A percentile compares a stretch with the other conserved stretches of the same genome.
phyloP scores from a whole-genome alignment of 208 protist genomes.

The Trypanosoma avium region DNA sequence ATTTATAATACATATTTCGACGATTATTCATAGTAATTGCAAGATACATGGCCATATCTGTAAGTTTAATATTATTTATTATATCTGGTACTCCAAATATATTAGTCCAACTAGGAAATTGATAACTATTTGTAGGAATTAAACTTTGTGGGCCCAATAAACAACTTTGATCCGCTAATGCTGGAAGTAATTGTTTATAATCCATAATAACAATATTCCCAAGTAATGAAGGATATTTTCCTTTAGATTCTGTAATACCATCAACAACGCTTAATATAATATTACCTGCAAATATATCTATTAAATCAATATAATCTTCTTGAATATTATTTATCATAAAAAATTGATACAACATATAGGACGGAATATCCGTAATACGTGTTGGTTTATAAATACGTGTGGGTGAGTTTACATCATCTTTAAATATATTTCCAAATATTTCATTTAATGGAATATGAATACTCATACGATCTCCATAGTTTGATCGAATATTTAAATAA shows the following conservation, averaged over 20 bases:
- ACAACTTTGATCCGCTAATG: conserved; percentile 39
- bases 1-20: conserved; percentile 72
- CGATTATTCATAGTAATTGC: conserved; percentile 67
- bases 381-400: conserved; percentile 25
- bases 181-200: conserved; percentile 34
- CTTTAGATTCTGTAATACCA: conserved; percentile 50
- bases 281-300: conserved; percentile 24
- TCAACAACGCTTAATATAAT: conserved; percentile 65
- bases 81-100: conserved; percentile 28
- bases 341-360: conserved; percentile 32
- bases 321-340: conserved; percentile 53
- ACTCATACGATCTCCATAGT: conserved; percentile 63
- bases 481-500: conserved; percentile 51
- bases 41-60: conserved; percentile 67
- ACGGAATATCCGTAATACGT: conserved; percentile 21
- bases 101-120: conserved; percentile 31
- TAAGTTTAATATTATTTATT: conserved; percentile 33
- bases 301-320: conserved; percentile 32
- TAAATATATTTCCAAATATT: neutral
- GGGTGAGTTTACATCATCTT: too few species aligned
- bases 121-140: conserved; percentile 6
- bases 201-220: conserved; percentile 94
- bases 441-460: conserved; percentile 21
- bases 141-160: conserved; percentile 29
- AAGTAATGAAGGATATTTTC: conserved; percentile 90